These are phyloP conservation scores for Trichoderma erinaceum DNA, from an alignment of 495 filamentous ascomycete species.

Conservation along the genomic window DNA sequence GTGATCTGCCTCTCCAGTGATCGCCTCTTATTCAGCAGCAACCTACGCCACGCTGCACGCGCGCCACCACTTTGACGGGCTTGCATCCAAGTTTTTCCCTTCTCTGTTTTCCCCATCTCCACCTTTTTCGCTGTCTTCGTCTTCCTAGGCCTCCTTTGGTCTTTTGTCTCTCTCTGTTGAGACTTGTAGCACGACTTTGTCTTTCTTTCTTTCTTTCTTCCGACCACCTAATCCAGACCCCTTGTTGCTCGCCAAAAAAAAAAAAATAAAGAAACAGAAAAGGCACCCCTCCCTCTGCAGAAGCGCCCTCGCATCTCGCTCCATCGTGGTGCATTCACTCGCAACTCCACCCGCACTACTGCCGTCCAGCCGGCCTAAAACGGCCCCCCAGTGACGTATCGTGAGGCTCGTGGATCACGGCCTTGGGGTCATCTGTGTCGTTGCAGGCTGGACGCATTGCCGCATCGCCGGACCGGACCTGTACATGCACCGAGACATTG, in stretches of 20 bases:
- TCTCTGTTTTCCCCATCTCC: background rate
- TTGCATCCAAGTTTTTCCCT: background rate
- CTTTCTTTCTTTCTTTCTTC: background rate
- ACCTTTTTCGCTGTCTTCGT: constrained; percentile 1
- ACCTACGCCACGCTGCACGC: background rate
- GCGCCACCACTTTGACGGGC: background rate
- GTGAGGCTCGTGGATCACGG: constrained; percentile 3
- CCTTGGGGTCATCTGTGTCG: background rate
- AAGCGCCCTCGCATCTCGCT: background rate
- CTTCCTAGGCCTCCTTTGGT: background rate
- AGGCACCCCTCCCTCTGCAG: background rate
- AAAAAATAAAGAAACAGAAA: too few species aligned
- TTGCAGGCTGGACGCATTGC: background rate
- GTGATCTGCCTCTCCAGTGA: background rate
- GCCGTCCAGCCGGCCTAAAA: constrained; percentile 5
- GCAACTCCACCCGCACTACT: background rate
- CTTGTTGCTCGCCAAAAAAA: background rate
- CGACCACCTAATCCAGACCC: background rate
- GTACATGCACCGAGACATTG: constrained; percentile 3
- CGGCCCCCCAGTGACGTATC: constrained; percentile 11
- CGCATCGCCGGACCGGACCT: background rate
- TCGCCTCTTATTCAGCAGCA: background rate
- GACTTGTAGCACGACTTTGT: background rate
- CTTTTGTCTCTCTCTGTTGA: background rate
- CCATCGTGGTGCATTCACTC: background rate